Evolutionary conservation across 2,329 filamentous ascomycete species (phyloP).

Genomic region (Talaromyces islandicus): DNA sequence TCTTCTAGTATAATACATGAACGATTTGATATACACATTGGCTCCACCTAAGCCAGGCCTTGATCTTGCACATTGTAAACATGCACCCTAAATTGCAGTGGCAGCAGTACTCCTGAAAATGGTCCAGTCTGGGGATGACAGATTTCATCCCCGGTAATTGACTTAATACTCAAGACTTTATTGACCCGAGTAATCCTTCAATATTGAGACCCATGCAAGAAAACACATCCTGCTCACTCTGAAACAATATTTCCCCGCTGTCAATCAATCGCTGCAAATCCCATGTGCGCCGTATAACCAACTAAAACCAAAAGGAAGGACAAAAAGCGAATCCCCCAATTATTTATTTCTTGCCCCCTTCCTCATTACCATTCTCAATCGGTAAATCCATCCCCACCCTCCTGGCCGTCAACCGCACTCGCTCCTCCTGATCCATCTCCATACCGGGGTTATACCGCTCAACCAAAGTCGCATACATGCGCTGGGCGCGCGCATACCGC

Average conservation of each 20-base stretch:
- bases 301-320: no score
- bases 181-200: background rate
- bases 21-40: background rate
- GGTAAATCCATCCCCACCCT: conserved; percentile 89
- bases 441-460: conserved; percentile 94
- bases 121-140: background rate
- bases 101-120: background rate
- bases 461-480: conserved; percentile 71
- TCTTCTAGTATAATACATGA: background rate
- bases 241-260: background rate
- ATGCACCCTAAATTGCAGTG: background rate
- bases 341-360: background rate
- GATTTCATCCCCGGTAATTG: background rate
- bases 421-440: conserved; percentile 77
- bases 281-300: background rate
- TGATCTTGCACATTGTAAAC: background rate
- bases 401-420: conserved; percentile 74
- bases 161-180: background rate
- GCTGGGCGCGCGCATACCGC: conserved; percentile 77
- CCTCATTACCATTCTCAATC: conserved; percentile 44
- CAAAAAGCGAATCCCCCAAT: background rate
- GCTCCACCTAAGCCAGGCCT: background rate
- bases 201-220: background rate
- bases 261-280: background rate
- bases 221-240: background rate